phyloP scores from a whole-genome alignment of 176 grass and related monocot genomes.

The Lolium multiflorum region DNA sequence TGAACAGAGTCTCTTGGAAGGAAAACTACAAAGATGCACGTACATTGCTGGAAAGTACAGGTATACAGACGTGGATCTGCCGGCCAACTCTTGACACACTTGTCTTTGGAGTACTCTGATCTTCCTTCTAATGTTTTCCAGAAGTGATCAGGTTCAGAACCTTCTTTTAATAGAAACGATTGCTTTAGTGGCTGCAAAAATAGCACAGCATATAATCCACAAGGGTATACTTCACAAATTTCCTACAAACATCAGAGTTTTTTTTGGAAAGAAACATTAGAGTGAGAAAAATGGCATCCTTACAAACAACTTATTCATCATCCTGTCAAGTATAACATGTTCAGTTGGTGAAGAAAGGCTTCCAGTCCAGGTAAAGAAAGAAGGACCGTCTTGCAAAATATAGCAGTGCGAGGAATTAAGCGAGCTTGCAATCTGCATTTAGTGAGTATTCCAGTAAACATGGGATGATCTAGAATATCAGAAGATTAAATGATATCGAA shows the following conservation, averaged over 20 bases:
- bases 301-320: slow-evolving; percentile 73
- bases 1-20: slow-evolving; percentile 15
- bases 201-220: slow-evolving; percentile 27
- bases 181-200: slow-evolving; percentile 71
- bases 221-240: background rate
- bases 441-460: slow-evolving; percentile 23
- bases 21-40: background rate
- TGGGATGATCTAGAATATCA: slow-evolving; percentile 5
- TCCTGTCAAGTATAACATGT: slow-evolving; percentile 66
- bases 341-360: slow-evolving; percentile 62
- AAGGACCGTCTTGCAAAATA: slow-evolving; percentile 74
- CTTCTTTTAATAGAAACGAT: slow-evolving; percentile 68
- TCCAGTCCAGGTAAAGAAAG: slow-evolving; percentile 72
- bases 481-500: background rate
- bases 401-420: slow-evolving; percentile 86
- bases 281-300: slow-evolving; percentile 33
- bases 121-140: slow-evolving; percentile 78
- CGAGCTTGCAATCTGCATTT: slow-evolving; percentile 61
- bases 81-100: slow-evolving; percentile 51
- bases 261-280: background rate
- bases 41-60: slow-evolving; percentile 75
- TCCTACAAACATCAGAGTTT: background rate
- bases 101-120: slow-evolving; percentile 75
- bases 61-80: slow-evolving; percentile 72
- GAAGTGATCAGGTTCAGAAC: slow-evolving; percentile 77